phyloP scores from a whole-genome alignment of 2,329 filamentous ascomycete species.

The Trichothecium roseum region DNA sequence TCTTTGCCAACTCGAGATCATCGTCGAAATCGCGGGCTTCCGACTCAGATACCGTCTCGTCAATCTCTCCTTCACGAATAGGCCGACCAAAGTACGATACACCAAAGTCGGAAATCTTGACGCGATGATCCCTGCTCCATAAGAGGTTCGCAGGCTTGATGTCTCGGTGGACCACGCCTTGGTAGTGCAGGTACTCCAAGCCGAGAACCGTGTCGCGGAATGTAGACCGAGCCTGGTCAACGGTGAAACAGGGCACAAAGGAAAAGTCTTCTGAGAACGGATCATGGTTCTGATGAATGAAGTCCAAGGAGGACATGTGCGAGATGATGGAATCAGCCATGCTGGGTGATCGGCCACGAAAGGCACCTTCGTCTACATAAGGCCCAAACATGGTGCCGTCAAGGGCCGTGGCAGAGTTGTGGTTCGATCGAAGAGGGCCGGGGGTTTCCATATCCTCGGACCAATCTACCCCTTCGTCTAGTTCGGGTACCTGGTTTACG shows the following conservation, averaged over 20 bases:
- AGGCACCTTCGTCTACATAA: constrained; percentile 46
- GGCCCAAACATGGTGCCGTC: constrained; percentile 72
- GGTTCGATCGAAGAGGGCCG: constrained; percentile 39
- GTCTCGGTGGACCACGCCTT: constrained; percentile 74
- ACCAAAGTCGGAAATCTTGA: constrained; percentile 98
- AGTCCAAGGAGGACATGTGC: constrained; percentile 57
- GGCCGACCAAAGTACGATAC: constrained; percentile 94
- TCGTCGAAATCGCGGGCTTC: constrained; percentile 85
- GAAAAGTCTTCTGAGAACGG: constrained; percentile 77
- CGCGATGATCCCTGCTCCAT: constrained; percentile 71
- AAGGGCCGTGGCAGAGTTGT: constrained; percentile 46
- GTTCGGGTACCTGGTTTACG: constrained; percentile 14
- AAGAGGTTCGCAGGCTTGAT: constrained; percentile 87
- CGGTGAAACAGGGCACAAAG: constrained; percentile 87
- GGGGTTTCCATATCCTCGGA: constrained; percentile 47
- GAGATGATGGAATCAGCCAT: constrained; percentile 69
- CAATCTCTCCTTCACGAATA: constrained; percentile 70
- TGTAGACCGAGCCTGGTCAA: constrained; percentile 69
- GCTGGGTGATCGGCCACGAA: constrained; percentile 65
- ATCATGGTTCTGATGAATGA: constrained; percentile 46
- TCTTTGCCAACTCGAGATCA: constrained; percentile 93
- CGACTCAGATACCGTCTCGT: constrained; percentile 64
- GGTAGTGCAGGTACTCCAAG: constrained; percentile 84
- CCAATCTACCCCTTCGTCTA: constrained; percentile 22
- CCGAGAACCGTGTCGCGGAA: constrained; percentile 92